phyloP scores from a whole-genome alignment of 1,284 basidiomycete genomes.

The Boletus sp. region DNA sequence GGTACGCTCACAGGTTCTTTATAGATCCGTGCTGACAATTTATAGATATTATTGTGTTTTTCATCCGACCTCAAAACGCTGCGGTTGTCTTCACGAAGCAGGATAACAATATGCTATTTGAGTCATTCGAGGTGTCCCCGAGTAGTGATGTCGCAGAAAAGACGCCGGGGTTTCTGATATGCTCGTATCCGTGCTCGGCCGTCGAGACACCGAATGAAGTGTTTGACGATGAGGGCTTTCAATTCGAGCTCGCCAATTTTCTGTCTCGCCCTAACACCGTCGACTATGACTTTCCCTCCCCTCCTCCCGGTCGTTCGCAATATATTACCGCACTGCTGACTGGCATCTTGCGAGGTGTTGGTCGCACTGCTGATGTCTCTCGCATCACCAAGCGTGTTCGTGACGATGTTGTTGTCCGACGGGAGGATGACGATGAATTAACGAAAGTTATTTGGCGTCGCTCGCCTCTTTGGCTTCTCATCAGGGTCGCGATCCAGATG shows the following conservation, averaged over 20 bases:
- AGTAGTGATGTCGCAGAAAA: neutral
- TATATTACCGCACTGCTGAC: conserved; percentile 39
- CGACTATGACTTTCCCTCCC: neutral
- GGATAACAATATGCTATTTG: conserved; percentile 24
- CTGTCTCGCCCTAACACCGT: conserved; percentile 6
- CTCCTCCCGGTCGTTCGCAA: conserved; percentile 5
- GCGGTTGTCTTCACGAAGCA: conserved; percentile 34
- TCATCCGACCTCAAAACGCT: conserved; percentile 38
- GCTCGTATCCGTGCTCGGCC: conserved; percentile 36
- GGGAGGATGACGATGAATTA: too few relatives aligned
- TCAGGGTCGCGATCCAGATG: too few relatives aligned
- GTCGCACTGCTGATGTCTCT: conserved; percentile 6
- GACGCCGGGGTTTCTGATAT: conserved; percentile 30
- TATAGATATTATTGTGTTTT: conserved; percentile 26
- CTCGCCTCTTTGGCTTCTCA: too few relatives aligned
- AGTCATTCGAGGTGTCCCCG: conserved; percentile 36
- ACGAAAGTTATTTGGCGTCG: conserved; percentile 20
- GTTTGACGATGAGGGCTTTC: conserved; percentile 21
- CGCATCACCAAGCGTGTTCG: conserved; percentile 34
- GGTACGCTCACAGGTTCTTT: conserved; percentile 3
- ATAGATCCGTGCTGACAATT: neutral
- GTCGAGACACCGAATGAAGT: conserved; percentile 21
- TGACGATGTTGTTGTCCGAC: conserved; percentile 18
- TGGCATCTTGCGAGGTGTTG: conserved; percentile 34
- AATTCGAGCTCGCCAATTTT: conserved; percentile 26